Conservation (phyloP, 2,329 filamentous ascomycete genomes). For the Colletotrichum sp. region DNA sequence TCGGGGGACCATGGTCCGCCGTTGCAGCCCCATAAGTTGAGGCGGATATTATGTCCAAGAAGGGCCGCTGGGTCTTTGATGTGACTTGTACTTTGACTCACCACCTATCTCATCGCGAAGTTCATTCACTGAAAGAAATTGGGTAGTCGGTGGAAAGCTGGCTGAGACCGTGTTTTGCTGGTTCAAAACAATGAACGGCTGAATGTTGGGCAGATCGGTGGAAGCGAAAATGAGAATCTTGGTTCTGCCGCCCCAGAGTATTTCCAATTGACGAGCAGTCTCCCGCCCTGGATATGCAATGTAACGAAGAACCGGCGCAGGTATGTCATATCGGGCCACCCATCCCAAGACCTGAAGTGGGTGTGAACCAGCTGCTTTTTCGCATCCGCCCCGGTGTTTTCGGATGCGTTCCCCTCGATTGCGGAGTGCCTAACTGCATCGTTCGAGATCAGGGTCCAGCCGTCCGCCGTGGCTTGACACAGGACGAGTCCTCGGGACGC, state of each 20-base stretch:
- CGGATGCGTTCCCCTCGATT: not conserved
- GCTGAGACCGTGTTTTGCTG: not conserved
- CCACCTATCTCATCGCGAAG: not conserved
- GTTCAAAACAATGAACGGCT: not conserved
- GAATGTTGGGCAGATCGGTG: not conserved
- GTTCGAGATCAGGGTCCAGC: constrained; percentile 1
- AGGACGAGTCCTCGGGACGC: not conserved
- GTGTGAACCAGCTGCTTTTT: not conserved
- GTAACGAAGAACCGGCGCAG: not conserved
- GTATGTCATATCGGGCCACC: not conserved
- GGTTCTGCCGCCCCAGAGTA: not conserved
- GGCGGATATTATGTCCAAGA: not conserved
- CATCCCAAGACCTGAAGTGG: not conserved
- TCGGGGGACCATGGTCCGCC: constrained; percentile 15
- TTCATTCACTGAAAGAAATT: not conserved
- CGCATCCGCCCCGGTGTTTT: not conserved
- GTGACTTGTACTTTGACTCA: not conserved
- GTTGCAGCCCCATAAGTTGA: constrained; percentile 3
- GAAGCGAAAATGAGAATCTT: not conserved
- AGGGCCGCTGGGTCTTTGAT: not conserved
- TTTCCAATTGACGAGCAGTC: not conserved
- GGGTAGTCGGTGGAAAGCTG: not conserved
- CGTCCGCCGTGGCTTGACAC: not conserved
- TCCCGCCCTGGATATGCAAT: not conserved
- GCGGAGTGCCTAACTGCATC: not conserved